Conservation (phyloP, 768 basidiomycete genomes). For the Tulasnella calospora region DNA sequence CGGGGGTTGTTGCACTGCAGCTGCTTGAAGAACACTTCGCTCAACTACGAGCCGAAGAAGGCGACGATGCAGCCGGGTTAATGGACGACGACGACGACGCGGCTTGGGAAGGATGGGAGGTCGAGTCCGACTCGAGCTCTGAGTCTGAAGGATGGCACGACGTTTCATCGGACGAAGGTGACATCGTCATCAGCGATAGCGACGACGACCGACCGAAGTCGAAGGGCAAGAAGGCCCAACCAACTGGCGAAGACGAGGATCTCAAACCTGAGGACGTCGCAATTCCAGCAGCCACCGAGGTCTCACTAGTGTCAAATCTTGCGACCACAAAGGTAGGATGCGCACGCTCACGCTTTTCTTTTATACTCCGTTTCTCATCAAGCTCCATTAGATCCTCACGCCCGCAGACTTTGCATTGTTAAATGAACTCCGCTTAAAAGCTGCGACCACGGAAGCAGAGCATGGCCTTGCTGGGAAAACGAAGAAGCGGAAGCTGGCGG, state of each 20-base stretch:
- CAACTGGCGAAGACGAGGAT: slow-evolving; percentile 28
- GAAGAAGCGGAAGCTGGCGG: slow-evolving; percentile 84
- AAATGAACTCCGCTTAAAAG: slow-evolving; percentile 80
- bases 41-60: slow-evolving; percentile 60
- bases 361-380: slow-evolving; percentile 3
- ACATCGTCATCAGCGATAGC: slow-evolving; percentile 78
- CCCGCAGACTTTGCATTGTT: slow-evolving; percentile 93
- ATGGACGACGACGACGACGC: slow-evolving; percentile 47
- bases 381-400: slow-evolving; percentile 73
- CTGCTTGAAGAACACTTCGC: slow-evolving; percentile 83
- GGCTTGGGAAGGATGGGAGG: slow-evolving; percentile 87
- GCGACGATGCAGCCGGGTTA: slow-evolving; percentile 42
- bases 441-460: slow-evolving; percentile 65
- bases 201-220: slow-evolving; percentile 57
- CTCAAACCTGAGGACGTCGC: slow-evolving; percentile 30
- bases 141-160: slow-evolving; percentile 72
- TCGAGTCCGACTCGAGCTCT: slow-evolving; percentile 65
- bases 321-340: slow-evolving; percentile 69
- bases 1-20: slow-evolving; percentile 39
- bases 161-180: slow-evolving; percentile 63
- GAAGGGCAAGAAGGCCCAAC: slow-evolving; percentile 27
- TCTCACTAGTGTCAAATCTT: slow-evolving; percentile 54
- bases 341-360: not conserved
- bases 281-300: slow-evolving; percentile 31
- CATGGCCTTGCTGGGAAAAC: slow-evolving; percentile 54